A percentile compares a stretch with the other conserved stretches of the same genome.
Evolutionary conservation across 164 flowering plant genomes (phyloP).

Genomic region (Liriodendron chinense): DNA sequence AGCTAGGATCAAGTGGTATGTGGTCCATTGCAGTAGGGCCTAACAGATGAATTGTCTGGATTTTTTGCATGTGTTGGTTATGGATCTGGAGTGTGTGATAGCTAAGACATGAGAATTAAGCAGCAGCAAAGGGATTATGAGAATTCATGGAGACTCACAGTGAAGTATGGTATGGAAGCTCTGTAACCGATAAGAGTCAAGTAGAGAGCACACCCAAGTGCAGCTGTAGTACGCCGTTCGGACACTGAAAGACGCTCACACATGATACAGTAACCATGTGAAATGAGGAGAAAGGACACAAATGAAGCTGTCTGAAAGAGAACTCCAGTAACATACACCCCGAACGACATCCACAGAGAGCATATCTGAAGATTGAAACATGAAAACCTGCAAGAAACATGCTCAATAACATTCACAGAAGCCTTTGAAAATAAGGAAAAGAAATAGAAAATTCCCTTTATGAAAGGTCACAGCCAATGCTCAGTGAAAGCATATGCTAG

Average conservation of each 20-base stretch:
- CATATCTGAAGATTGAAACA: constrained; percentile 71
- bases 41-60: background rate
- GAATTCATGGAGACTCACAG: constrained; percentile 46
- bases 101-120: background rate
- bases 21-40: background rate
- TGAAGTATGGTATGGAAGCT: constrained; percentile 85
- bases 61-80: background rate
- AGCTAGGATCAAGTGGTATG: background rate
- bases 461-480: no score
- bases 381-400: constrained; percentile 59
- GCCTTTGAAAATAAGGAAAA: background rate
- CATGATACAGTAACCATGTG: constrained; percentile 89
- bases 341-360: constrained; percentile 96
- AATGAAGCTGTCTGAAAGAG: constrained; percentile 85
- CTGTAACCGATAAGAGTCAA: constrained; percentile 80
- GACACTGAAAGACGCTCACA: constrained; percentile 73
- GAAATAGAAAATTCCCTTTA: background rate
- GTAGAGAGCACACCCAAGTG: constrained; percentile 76
- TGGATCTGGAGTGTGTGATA: background rate
- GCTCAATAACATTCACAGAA: background rate
- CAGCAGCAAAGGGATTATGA: background rate
- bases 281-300: constrained; percentile 74
- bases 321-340: constrained; percentile 79
- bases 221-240: constrained; percentile 72
- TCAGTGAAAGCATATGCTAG: no score